phyloP scores from a whole-genome alignment of 2,329 filamentous ascomycete species.

The Sporothrix protearum region DNA sequence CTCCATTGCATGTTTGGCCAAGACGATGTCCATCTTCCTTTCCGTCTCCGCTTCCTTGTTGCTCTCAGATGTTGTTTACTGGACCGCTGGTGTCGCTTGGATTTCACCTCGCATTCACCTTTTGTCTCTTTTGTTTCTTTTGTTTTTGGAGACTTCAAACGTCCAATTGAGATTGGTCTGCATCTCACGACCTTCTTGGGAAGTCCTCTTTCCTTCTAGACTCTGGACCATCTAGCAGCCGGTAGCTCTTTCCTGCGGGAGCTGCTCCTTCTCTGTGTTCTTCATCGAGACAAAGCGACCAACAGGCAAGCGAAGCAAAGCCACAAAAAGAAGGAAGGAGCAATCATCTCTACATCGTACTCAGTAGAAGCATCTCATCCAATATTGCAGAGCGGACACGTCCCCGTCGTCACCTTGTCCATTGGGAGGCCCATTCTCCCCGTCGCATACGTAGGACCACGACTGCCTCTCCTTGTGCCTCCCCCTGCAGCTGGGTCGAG shows the following conservation, averaged over 20 bases:
- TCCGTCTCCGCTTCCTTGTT: not conserved
- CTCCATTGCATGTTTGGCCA: not conserved
- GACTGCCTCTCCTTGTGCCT: not conserved
- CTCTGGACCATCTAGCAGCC: not conserved
- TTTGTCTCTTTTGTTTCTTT: not conserved
- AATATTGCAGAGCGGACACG: not conserved
- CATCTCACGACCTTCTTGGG: not conserved
- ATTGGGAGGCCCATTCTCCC: not conserved
- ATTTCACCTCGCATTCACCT: not conserved
- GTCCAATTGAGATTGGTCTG: not conserved
- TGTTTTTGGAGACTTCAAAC: not conserved
- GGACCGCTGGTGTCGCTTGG: not conserved
- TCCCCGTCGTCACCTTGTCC: not conserved
- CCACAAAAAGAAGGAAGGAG: not conserved
- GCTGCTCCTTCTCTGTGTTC: not conserved
- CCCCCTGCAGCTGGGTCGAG: not conserved
- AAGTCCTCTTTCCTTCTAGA: not conserved
- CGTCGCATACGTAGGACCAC: not conserved
- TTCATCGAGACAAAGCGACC: not conserved
- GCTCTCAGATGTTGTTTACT: not conserved
- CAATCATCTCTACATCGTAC: slow-evolving; percentile 1
- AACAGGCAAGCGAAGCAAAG: not conserved
- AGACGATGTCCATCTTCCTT: not conserved
- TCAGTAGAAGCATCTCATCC: not conserved
- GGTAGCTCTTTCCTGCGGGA: not conserved